These are phyloP conservation scores for Skeletonema marinoi DNA, from an alignment of 108 stramenopile species.

Conservation along the genomic window DNA sequence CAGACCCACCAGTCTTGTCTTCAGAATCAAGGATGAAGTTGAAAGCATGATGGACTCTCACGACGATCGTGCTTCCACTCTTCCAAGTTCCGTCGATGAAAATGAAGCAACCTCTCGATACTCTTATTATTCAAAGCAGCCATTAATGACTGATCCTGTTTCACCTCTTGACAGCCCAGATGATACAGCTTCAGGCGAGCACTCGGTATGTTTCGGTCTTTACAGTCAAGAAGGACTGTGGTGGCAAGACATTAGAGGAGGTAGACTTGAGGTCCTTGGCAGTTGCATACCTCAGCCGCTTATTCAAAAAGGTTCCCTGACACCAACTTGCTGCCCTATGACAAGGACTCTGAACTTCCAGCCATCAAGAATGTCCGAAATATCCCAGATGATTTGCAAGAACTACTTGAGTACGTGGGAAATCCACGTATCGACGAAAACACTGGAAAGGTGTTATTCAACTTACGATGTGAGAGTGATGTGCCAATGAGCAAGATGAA, in stretches of 20 bases:
- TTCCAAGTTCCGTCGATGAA: conserved; percentile 12
- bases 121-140: not conserved
- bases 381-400: conserved; percentile 42
- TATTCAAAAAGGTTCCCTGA: conserved; percentile 46
- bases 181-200: not conserved
- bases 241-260: conserved; percentile 31
- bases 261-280: conserved; percentile 29
- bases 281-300: conserved; percentile 31
- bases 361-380: conserved; percentile 38
- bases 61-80: conserved; percentile 1
- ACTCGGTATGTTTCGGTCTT: conserved; percentile 44
- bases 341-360: conserved; percentile 33
- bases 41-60: not conserved
- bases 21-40: not conserved
- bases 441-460: conserved; percentile 47
- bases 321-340: conserved; percentile 38
- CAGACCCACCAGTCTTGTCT: not conserved
- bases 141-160: not conserved
- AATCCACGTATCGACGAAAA: conserved; percentile 35
- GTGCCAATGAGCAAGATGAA: conserved; percentile 47
- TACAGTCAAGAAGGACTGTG: conserved; percentile 46
- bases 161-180: conserved; percentile 36
- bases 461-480: conserved; percentile 41
- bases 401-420: conserved; percentile 35
- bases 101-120: not conserved